Conservation (phyloP, 805 yeast genomes). For the Pichia scutulata region DNA sequence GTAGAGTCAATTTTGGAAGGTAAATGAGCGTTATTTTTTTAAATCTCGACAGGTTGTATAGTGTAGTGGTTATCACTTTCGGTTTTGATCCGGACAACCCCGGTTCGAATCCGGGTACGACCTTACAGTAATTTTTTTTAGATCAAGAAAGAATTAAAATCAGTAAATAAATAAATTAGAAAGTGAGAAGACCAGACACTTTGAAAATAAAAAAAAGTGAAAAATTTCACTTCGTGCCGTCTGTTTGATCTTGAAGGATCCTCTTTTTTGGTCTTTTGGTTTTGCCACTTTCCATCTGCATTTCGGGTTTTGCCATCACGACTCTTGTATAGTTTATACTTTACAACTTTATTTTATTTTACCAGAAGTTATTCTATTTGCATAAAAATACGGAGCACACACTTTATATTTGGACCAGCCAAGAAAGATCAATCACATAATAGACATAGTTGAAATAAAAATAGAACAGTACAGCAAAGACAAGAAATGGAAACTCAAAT, state of each 20-base stretch:
- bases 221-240: not conserved
- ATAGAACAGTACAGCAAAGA: slow-evolving; percentile 5
- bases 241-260: not conserved
- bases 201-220: not conserved
- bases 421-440: not conserved
- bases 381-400: not conserved
- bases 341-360: no score
- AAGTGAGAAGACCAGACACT: not conserved
- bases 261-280: not conserved
- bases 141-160: not conserved
- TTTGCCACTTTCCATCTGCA: not conserved
- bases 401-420: not conserved
- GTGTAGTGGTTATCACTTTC: slow-evolving; percentile 78
- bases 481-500: slow-evolving; percentile 47
- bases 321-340: not conserved
- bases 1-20: no score
- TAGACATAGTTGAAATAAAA: not conserved
- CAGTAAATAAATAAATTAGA: no score
- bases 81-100: slow-evolving; percentile 79
- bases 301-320: not conserved
- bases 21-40: no score
- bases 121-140: slow-evolving; percentile 28
- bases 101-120: slow-evolving; percentile 84
- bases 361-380: not conserved
- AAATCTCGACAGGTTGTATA: slow-evolving; percentile 33